Evolutionary conservation across 768 basidiomycete genomes (phyloP), one percentile per base, ranked within the genome.

Genomic region (Podaxis sp.): DNA sequence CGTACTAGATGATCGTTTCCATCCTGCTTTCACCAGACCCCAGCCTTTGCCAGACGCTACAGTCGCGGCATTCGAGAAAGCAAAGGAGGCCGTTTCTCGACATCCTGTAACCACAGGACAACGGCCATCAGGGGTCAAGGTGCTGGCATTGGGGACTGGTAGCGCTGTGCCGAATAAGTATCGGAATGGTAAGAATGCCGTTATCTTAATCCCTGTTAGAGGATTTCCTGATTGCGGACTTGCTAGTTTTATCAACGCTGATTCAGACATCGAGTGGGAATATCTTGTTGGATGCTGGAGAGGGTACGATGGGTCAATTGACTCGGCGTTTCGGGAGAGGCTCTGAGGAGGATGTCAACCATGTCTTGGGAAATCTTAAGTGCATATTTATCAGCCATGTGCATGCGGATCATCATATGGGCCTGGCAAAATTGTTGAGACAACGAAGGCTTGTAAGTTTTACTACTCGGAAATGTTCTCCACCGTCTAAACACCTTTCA

Each of bases 321-420:
- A 80, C 80, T 2, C 82, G 96, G 3, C 83, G 87, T 53, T 96
- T 88, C 69, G 94, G 94, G 17, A 79, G 82, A 38, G 69, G 68
- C 1, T 68, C 69, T 3, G 62, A 73, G 0, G 65, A 69, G 9
- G 79, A 79, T 59, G 85, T 84, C 2, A 84, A 84, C 80, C 70
- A 85, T 12, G 79, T 88, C 13, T 76, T 95, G 56, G 77, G 86
- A n/a, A 78, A 89, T 55, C 72, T 95, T 12, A 89, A 84, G 68
- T 87, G 91, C 70, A 82, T 98, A 40, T 97, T 88, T 72, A 79
- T 96, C 63, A 94, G 91, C 64, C 96, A 98, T 71, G 83, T 90
- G 66, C 96, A 97, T 69, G 96, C 83, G 0, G 96, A 98, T 70
- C 96, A 98, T 72, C 96, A 97, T 70, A 82, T 90, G 43, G 96